Base-by-base conservation (phyloP, 2,329 filamentous ascomycete genomes). In the Fusarium sp. region DNA sequence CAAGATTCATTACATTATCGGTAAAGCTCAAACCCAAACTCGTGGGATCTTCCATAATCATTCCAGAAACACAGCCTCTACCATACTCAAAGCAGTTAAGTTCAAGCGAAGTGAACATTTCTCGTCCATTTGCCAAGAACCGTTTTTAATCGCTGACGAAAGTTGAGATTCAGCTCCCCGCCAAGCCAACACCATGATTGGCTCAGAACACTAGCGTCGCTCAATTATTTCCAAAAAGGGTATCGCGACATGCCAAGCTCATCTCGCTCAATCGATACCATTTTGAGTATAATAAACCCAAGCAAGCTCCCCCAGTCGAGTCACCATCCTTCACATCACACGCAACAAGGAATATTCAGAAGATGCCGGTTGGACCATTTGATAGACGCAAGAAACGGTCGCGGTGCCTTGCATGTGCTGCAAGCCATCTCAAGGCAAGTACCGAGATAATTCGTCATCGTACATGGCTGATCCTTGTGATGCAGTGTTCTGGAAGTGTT, bases 371-470 rank as follows among this genome's bases (percentile, higher is more conserved):
- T 2, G 81, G 81, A 0, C 81, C 81, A 5, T 83, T 82, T 41
- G 82, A 83, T 57, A 52, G 74, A 4, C 78, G 82, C 6, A 79
- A 74, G 52, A 80, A 76, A 59, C 74, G 78, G 36, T 82, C 78
- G 5, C 77, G 81, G 17, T 83, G 82, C 38, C 56, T 72, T 30
- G 59, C 72, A 9, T 83, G 82, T 48, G 74, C 76, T 7, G 54
- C 63, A 30, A 81, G 81, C 56, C 82, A 83, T 63, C 73, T 82
- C 14, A 83, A 83, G 72, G 82, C 80, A 51, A 14, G 74, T 47
- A 15, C 32, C 6, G 47, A 26, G 17, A 15, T 5, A 18, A n/a
- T 28, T 32, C 56, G 39, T 20, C 22, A 24, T 36, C 9, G 44
- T 48, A 12, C 64, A 38, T 34, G 14, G 10, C 47, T 64, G 36